A percentile compares a stretch with the other conserved stretches of the same genome.
These are phyloP conservation scores for Sugiyamaella floridensis DNA, from an alignment of 805 yeast genomes.

Conservation along the genomic window DNA sequence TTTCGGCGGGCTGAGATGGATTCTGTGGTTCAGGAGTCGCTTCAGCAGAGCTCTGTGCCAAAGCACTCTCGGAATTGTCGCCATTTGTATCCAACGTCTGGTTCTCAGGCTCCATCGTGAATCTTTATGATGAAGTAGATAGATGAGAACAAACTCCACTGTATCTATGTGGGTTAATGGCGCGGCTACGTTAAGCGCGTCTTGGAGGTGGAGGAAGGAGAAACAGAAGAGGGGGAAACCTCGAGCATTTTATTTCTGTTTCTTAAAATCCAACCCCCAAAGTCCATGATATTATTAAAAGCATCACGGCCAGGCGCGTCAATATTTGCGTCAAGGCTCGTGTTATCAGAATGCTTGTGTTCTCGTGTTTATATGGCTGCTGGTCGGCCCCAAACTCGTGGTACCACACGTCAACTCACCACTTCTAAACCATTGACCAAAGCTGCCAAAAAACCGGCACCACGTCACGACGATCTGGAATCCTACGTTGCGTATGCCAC, in stretches of 20 bases:
- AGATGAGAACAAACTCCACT: too few relatives aligned
- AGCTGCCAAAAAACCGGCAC: slow-evolving; percentile 16
- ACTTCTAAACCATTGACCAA: slow-evolving; percentile 1
- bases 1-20: background rate
- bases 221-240: too few relatives aligned
- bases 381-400: background rate
- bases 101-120: background rate
- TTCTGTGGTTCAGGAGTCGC: background rate
- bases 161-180: too few relatives aligned
- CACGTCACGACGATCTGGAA: slow-evolving; percentile 26
- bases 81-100: background rate
- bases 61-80: background rate
- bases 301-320: background rate
- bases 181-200: too few relatives aligned
- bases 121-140: background rate
- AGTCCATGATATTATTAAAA: background rate
- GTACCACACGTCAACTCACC: background rate
- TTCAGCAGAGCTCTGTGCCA: background rate
- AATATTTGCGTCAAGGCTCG: too few relatives aligned
- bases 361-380: background rate
- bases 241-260: too few relatives aligned
- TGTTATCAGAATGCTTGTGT: too few relatives aligned
- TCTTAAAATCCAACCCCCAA: background rate
- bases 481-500: slow-evolving; percentile 32
- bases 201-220: too few relatives aligned